Conservation (phyloP, 352 stramenopile species). For the Phytopythium ostracodes region DNA sequence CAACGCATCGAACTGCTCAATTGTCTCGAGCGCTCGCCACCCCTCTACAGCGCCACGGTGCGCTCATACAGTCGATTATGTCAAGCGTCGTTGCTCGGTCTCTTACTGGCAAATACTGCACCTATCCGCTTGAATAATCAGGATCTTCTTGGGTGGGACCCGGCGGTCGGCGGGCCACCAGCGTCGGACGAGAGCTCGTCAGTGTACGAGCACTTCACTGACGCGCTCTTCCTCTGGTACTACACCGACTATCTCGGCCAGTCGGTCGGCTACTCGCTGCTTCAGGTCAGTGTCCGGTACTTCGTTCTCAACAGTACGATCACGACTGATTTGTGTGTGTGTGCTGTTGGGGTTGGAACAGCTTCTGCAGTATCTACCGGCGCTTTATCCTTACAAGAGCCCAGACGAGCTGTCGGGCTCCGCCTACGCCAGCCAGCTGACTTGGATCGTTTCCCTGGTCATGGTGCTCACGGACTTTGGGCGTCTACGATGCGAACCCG, state of each 20-base stretch:
- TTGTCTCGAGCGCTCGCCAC: constrained; percentile 47
- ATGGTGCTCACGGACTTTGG: constrained; percentile 86
- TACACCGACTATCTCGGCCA: constrained; percentile 58
- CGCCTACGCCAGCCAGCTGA: constrained; percentile 79
- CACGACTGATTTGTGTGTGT: constrained; percentile 7
- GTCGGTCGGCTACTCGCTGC: constrained; percentile 58
- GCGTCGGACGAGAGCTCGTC: constrained; percentile 36
- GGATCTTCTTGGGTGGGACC: constrained; percentile 85
- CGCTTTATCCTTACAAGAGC: constrained; percentile 83
- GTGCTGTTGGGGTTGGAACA: constrained; percentile 17
- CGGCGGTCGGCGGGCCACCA: constrained; percentile 26
- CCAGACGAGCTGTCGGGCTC: constrained; percentile 51
- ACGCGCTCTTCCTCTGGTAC: constrained; percentile 65
- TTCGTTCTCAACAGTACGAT: background rate
- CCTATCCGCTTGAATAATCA: constrained; percentile 18
- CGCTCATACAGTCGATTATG: background rate
- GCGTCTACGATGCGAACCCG: constrained; percentile 59
- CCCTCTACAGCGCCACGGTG: constrained; percentile 48
- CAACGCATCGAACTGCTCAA: constrained; percentile 62
- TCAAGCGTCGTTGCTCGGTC: too few species aligned
- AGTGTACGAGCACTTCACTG: constrained; percentile 53
- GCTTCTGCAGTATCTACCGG: constrained; percentile 66
- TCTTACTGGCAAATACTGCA: too few species aligned
- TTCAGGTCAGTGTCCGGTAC: constrained; percentile 30
- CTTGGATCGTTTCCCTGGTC: constrained; percentile 82